Base-by-base conservation (phyloP, 177 flowering plant genomes). In the Telopea speciosissima region DNA sequence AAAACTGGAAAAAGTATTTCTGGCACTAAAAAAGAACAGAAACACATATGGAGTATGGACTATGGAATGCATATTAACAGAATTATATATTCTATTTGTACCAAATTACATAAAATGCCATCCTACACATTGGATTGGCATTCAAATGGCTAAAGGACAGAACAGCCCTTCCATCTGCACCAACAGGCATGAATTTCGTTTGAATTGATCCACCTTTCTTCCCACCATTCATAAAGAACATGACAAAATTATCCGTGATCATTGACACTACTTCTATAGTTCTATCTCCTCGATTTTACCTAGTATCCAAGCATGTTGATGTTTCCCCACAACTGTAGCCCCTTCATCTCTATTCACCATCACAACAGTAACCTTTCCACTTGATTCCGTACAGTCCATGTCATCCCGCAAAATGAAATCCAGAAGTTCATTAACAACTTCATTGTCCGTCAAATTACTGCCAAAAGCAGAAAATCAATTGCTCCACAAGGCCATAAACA, bases 181-280 rank as follows among this genome's bases (percentile, higher is more conserved):
- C 99, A 9, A 95, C 96, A 9, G 99, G 97, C 96, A 92, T 92
- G 77, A 92, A 91, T 82, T 89, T 97, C 33, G 83, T 88, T 54
- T 76, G 84, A 70, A 85, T 83, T 63, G 75, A 63, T 3, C 88
- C 88, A 54, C 84, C 90, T 42, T 85, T 87, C 73, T 75, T 92
- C 52, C 91, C 94, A 69, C 97, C 99, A 74, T 90, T 91, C 70
- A 82, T 82, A 80, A 95, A 92, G 63, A 84, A 83, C 76, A 83
- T 87, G 71, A 88, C 89, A 75, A 95, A 92, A 23, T 80, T 77
- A 78, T 85, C 88, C 1, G 90, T 85, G 36, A 83, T 76, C 73
- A 65, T 79, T 17, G 70, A 62, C 73, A 80, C 79, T 67, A 80
- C 83, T 1, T 70, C 80, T 28, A 31, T 67, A 80, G 82, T 1